Conservation (phyloP, 495 filamentous ascomycete species). For the Aspergillus affinis region DNA sequence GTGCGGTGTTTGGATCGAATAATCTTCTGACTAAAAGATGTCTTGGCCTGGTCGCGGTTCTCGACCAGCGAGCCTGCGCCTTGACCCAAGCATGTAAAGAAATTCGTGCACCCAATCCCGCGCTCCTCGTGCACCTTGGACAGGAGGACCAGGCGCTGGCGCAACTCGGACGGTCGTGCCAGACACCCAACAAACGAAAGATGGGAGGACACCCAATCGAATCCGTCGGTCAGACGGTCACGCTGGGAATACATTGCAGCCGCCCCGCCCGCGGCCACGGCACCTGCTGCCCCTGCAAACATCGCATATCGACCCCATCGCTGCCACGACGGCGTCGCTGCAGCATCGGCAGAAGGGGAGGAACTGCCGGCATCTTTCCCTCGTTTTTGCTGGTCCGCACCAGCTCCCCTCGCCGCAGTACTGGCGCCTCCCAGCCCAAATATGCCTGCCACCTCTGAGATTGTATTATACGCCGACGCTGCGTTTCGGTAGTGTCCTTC, state of each 20-base stretch:
- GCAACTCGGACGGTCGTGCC: conserved; percentile 72
- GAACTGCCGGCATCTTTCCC: conserved; percentile 28
- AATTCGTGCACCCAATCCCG: conserved; percentile 69
- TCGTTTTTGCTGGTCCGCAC: conserved; percentile 13
- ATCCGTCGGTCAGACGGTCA: conserved; percentile 69
- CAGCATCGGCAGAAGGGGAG: conserved; percentile 44
- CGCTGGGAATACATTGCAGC: conserved; percentile 83
- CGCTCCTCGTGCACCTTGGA: conserved; percentile 53
- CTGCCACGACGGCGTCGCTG: conserved; percentile 59
- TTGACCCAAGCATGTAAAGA: conserved; percentile 80
- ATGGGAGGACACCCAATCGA: conserved; percentile 82
- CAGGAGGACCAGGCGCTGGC: conserved; percentile 58
- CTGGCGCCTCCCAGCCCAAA: conserved; percentile 56
- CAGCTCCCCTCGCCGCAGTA: conserved; percentile 19
- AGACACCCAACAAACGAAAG: conserved; percentile 95
- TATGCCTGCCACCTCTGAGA: conserved; percentile 59
- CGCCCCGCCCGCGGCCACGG: conserved; percentile 81
- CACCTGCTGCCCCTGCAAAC: conserved; percentile 76
- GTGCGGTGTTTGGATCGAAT: conserved; percentile 62
- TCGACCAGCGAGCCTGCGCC: conserved; percentile 47
- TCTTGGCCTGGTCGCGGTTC: conserved; percentile 24
- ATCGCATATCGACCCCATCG: conserved; percentile 81
- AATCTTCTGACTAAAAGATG: conserved; percentile 40
- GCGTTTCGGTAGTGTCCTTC: conserved; percentile 81
- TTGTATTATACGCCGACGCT: conserved; percentile 63